phyloP scores from a whole-genome alignment of 73 alveolate species.

The Tetrahymena borealis region DNA sequence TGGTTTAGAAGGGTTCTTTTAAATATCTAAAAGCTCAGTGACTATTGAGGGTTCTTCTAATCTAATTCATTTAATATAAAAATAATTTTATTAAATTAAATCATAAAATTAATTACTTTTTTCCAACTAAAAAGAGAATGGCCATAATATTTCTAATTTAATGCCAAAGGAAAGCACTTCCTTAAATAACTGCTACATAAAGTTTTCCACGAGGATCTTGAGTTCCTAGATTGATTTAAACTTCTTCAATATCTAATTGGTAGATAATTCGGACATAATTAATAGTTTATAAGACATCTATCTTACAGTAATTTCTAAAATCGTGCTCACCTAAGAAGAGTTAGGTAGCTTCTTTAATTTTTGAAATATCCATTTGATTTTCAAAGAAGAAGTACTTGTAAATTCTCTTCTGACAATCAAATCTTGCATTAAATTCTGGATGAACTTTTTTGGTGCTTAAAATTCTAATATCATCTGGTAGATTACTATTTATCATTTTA shows the following conservation, averaged over 20 bases:
- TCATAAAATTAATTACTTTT: constrained; percentile 32
- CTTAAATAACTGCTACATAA: constrained; percentile 65
- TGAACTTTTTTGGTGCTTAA: constrained; percentile 72
- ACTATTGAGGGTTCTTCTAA: constrained; percentile 10
- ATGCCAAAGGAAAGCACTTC: constrained; percentile 95
- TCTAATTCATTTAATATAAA: neutral
- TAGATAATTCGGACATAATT: constrained; percentile 27
- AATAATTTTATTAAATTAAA: neutral
- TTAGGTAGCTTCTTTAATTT: constrained; percentile 69
- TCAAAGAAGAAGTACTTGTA: constrained; percentile 84
- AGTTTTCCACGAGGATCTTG: constrained; percentile 3
- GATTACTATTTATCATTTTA: constrained; percentile 59
- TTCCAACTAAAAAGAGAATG: constrained; percentile 83
- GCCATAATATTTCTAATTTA: constrained; percentile 94
- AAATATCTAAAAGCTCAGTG: neutral
- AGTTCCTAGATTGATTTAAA: constrained; percentile 13
- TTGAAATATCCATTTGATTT: constrained; percentile 62
- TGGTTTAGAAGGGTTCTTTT: constrained; percentile 24
- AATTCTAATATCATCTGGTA: constrained; percentile 86
- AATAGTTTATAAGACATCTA: constrained; percentile 51
- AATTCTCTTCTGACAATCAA: constrained; percentile 85
- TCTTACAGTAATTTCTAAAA: constrained; percentile 90
- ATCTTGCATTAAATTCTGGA: constrained; percentile 89
- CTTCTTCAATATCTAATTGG: constrained; percentile 23
- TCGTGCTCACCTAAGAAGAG: constrained; percentile 78